Base-by-base conservation (phyloP, 768 basidiomycete genomes). In the Suillus luteus region DNA sequence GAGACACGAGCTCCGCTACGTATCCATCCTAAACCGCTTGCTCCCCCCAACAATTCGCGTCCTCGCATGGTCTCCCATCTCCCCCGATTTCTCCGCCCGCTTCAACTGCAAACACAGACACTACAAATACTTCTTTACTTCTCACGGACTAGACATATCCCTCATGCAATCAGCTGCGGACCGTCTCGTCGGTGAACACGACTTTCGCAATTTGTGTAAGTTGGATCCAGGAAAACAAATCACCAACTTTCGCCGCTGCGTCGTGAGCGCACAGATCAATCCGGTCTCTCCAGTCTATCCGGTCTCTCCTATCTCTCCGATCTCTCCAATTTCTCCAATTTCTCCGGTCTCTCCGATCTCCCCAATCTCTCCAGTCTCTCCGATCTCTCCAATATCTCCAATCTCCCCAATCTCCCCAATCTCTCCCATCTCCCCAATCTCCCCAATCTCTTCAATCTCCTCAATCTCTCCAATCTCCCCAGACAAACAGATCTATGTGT, bases 181-280 rank as follows among this genome's bases (percentile, higher is more conserved):
- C 2, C 79, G 83, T 7, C 81, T 98, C 52, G 75, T 94, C 37
- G 96, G 96, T 40, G 86, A 91, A 65, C 95, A 98, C 79, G 96
- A 98, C 77, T 99, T 97, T 71, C 87, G 95, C 15, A 98, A 99
- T 71, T 82, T 98, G 35, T 96, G 93, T 81, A 98, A 96, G 73
- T 77, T 99, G 27, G 96, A 99, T 73, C 85, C 93, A 0, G 83
- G 87, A 38, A 98, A 98, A 75, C 96, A 98, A 76, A 90, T 98
- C 65, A 88, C 88, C 27, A 83, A 85, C 63, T 96, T 95, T 77
- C 79, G 73, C 24, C 82, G 96, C 41, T 80, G 80, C 27, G 88
- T 98, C 60, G 67, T 87, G 48, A 79, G 79, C 19, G 94, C 92
- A 0, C 83, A 85, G 35, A 86, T 96, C 54, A 78, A 80, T 12